A percentile compares a stretch with the other conserved stretches of the same genome.
phyloP scores from a whole-genome alignment of 2,329 filamentous ascomycete genomes.

The Phialemoniopsis sp. region DNA sequence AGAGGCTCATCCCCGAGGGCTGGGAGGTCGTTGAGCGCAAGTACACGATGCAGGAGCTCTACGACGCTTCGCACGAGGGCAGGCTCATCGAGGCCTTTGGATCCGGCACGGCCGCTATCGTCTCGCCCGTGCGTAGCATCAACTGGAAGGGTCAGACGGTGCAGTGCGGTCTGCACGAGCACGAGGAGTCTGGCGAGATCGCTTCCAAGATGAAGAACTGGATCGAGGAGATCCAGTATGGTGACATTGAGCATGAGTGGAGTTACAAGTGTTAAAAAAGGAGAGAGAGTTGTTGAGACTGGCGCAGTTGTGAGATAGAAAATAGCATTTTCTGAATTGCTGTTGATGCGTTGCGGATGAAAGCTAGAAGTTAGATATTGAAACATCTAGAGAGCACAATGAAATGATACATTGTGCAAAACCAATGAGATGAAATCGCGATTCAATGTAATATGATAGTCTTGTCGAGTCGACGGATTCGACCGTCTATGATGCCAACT shows the following conservation, averaged over 20 bases:
- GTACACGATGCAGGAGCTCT: constrained; percentile 84
- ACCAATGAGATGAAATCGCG: too few relatives aligned
- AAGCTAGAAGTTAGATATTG: too few relatives aligned
- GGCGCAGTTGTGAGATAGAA: neutral
- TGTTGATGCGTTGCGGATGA: neutral
- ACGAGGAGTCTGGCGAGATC: constrained; percentile 84
- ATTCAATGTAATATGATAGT: too few relatives aligned
- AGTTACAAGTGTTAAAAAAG: constrained; percentile 53
- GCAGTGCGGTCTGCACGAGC: constrained; percentile 74
- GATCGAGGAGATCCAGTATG: constrained; percentile 95
- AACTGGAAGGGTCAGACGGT: constrained; percentile 81
- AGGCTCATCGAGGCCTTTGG: constrained; percentile 91
- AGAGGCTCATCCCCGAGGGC: constrained; percentile 77
- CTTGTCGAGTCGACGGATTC: too few relatives aligned
- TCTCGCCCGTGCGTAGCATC: constrained; percentile 85
- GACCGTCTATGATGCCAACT: too few relatives aligned
- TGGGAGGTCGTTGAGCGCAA: constrained; percentile 89
- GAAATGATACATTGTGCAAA: too few relatives aligned
- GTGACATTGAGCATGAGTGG: constrained; percentile 89
- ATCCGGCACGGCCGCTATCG: constrained; percentile 88
- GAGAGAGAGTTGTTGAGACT: neutral
- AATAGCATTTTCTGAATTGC: too few relatives aligned
- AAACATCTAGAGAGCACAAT: too few relatives aligned
- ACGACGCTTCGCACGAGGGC: constrained; percentile 77
- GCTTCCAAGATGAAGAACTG: constrained; percentile 87